These are phyloP conservation scores for Medicago truncatula DNA, from an alignment of 306 rosid genomes.

Conservation along the genomic window DNA sequence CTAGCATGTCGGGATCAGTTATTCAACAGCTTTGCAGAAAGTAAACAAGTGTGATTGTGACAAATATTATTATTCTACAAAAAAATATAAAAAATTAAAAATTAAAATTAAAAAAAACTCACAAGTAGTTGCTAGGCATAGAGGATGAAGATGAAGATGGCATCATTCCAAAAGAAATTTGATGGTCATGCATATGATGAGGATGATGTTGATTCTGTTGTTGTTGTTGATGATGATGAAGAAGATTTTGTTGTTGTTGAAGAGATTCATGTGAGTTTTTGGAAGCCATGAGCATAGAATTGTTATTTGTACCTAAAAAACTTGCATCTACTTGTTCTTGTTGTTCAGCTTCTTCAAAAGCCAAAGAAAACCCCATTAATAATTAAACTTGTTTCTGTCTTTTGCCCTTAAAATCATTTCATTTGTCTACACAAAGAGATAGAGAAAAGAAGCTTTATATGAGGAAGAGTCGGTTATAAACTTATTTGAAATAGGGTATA, in stretches of 20 bases:
- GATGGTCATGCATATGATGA: conserved; percentile 53
- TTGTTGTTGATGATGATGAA: conserved; percentile 6
- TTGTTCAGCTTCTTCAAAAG: conserved; percentile 20
- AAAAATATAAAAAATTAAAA: background rate
- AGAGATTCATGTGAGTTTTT: conserved; percentile 54
- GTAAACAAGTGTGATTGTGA: conserved; percentile 12
- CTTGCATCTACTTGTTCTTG: conserved; percentile 41
- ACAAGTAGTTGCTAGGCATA: conserved; percentile 77
- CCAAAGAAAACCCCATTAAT: conserved; percentile 59
- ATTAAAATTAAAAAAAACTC: conserved; percentile 31
- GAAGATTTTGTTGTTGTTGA: conserved; percentile 34
- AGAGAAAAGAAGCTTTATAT: conserved; percentile 21
- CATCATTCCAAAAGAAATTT: conserved; percentile 67
- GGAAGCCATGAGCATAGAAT: conserved; percentile 64
- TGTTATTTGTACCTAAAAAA: conserved; percentile 39
- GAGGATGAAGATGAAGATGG: conserved; percentile 72
- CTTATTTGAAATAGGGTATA: conserved; percentile 35
- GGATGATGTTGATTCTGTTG: conserved; percentile 1
- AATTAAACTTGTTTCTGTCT: conserved; percentile 52
- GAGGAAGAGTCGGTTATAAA: conserved; percentile 53
- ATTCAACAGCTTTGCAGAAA: conserved; percentile 3
- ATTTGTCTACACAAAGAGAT: conserved; percentile 29
- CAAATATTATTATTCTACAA: background rate
- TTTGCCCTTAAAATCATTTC: conserved; percentile 44
- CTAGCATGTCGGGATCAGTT: background rate